Base-by-base conservation (phyloP, 176 grass and related monocot species). In the Saccharum officinarum region DNA sequence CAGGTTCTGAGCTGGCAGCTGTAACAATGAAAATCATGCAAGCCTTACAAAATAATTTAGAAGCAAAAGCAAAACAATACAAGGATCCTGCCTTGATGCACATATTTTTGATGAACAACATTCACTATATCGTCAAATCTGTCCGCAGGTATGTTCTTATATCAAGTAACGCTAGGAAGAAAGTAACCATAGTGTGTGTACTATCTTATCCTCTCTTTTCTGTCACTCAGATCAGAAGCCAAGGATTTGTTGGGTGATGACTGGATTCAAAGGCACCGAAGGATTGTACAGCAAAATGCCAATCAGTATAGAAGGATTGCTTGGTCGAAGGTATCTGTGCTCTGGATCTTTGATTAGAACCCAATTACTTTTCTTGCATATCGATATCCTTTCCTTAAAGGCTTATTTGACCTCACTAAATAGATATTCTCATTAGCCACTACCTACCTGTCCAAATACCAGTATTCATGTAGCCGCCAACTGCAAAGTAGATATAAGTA, bases 51-150 rank as follows among this genome's bases (percentile, higher is more conserved):
- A 99, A 87, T 78, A 99, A 99, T 75, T 84, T 99, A 63, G 97
- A 99, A 73, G 86, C 81, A 67, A 99, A 92, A 88, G 94, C 97
- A 40, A 99, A 99, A 42, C 92, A 99, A 73, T 99, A 96, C 79
- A 91, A 92, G 86, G 97, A 99, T 92, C 92, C 90, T 71, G 87
- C 97, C 77, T 66, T 96, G 73, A 94, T 93, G 42, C 78, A 91
- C 67, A 76, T 99, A 77, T 99, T 99, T 94, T 76, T 99, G 38
- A 96, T 99, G 97, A 99, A 99, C 59, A 99, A 99, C 78, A 99
- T 94, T 76, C 97, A 96, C 65, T 94, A 99, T 83, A 92, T 99
- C 33, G 94, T 99, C 46, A 94, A 86, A 91, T 99, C 93, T 80
- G 88, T 99, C 16, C 84, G 88, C 71, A 96, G 94, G 97, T 99